Evolutionary conservation across 441 rosid species (phyloP), one percentile per base, ranked within the genome.

Genomic region (Aleurites moluccanus): DNA sequence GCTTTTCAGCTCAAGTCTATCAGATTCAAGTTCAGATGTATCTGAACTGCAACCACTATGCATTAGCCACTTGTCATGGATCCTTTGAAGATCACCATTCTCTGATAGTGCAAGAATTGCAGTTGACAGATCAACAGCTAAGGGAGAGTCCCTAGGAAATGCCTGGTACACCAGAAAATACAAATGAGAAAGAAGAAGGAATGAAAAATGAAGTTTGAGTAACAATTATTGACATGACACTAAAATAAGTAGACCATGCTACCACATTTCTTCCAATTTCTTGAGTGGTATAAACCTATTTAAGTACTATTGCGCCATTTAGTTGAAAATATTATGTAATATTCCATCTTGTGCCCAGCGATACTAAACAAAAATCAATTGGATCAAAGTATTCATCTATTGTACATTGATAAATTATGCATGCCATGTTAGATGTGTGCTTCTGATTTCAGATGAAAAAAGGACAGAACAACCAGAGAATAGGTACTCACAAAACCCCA

Each of bases 61-160:
- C 86, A 82, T 81, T 50, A 92, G 83, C 97, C 98, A 94, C 81
- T 92, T 92, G 85, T 92, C 98, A 67, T 92, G 98, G 80, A 94
- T 92, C 74, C 95, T 84, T 80, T 91, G 97, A 44, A 94, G 88
- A 82, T 94, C 97, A 23, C 98, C 98, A 15, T 80, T 92, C 87
- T 92, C 98, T 4, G 97, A 85, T 35, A 94, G 89, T 57, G 75
- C 83, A 45, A 94, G 85, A 79, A 94, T 92, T 47, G 98, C 95
- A 28, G 91, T 88, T 21, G 98, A 94, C 76, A 94, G 73, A 79
- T 94, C 97, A 3, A 89, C 75, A 0, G 98, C 92, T 75, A 92
- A 77, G 30, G 92, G 95, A 74, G 97, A 92, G 85, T 94, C 97
- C 70, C 95, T 88, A 2, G 93, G 97, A 85, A 94, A 94, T 57